These are phyloP conservation scores for Fusarium longipes DNA, from an alignment of 2,329 filamentous ascomycete genomes.

Conservation along the genomic window DNA sequence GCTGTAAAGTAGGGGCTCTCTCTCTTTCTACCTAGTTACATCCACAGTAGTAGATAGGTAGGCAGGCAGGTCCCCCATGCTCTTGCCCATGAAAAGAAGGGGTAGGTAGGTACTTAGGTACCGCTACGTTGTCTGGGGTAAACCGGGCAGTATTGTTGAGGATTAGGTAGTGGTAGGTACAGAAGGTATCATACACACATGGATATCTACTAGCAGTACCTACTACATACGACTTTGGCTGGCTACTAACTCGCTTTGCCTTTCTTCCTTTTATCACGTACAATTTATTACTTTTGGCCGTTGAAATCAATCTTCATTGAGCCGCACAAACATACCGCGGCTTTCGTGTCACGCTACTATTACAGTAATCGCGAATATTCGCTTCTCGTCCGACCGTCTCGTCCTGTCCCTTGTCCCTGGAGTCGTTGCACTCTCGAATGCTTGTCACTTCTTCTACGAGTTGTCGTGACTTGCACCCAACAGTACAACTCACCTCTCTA, in stretches of 20 bases:
- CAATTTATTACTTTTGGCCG: neutral
- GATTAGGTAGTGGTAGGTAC: neutral
- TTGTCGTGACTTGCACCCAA: constrained; percentile 22
- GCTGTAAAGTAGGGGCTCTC: neutral
- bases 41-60: too few relatives aligned
- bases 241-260: neutral
- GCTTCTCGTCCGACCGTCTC: neutral
- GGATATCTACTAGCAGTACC: neutral
- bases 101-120: too few relatives aligned
- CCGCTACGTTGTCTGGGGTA: neutral
- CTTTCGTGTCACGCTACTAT: constrained; percentile 7
- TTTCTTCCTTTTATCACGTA: neutral
- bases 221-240: neutral
- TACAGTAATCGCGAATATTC: neutral
- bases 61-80: neutral
- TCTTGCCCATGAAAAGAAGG: neutral
- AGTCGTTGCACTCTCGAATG: neutral
- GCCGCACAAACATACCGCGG: constrained; percentile 24
- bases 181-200: neutral
- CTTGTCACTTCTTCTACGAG: neutral
- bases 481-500: constrained; percentile 8
- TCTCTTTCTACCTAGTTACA: too few relatives aligned
- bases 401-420: neutral
- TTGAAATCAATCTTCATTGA: constrained; percentile 39
- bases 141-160: constrained; percentile 18